Evolutionary conservation across 352 stramenopile species (phyloP), one percentile per base, ranked within the genome.

Genomic region (Phytophthora palmivora): DNA sequence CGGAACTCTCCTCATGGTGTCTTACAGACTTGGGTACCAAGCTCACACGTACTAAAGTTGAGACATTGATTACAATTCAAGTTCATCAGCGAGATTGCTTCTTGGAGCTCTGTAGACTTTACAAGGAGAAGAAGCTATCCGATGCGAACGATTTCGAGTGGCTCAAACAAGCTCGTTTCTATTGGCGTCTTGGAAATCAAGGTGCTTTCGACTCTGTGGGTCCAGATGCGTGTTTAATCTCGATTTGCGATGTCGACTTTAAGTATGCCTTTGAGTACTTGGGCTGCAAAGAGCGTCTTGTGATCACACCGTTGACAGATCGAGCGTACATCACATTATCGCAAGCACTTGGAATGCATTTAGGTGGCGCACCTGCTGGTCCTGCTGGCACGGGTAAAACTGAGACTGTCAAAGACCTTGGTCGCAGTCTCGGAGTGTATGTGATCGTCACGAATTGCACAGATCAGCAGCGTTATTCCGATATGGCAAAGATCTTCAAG

Each of bases 401-500:
- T 0, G 92, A 98, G 63, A 96, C 81, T 0, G 88, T 90, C 0
- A 98, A 98, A 59, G 92, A 98, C 59, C 74, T 98, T 1, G 92
- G 89, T 0, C 88, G 93, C 14, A 92, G 88, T 34, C 89, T 98
- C 36, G 92, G 86, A 15, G 88, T 97, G 26, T 94, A 95, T 30
- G 93, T 95, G 36, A 91, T 98, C 18, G 91, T 98, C 38, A 97
- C 93, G 11, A 98, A 98, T 65, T 98, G 93, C 65, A 96, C 82
- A 11, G 91, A 97, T 37, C 89, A 98, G 61, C 84, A 97, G 78
- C 74, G 87, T 44, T 89, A 95, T 78, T 87, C 92, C 42, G 77
- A 97, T 72, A 97, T 97, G 89, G 91, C 88, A 8, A 98, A 98
- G 71, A 94, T 98, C 36, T 97, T 97, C 53, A 89, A 96, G 16